Percentiles rank a stretch among this genome's conserved stretches.
These are phyloP conservation scores for Lichina pygmaea DNA, from an alignment of 495 filamentous ascomycete species.

Conservation along the genomic window DNA sequence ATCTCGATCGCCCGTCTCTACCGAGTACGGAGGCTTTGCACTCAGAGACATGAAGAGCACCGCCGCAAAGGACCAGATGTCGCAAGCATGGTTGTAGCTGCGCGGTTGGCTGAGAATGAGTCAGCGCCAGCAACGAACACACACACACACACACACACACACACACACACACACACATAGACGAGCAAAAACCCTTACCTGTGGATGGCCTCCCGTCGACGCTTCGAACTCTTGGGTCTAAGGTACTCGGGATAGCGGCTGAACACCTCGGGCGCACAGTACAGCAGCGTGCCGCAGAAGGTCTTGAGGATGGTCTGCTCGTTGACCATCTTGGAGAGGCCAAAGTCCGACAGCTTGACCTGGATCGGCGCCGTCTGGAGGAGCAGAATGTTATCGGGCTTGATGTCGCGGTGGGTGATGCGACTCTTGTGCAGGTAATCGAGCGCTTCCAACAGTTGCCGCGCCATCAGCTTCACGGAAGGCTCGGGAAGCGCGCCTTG, in stretches of 20 bases:
- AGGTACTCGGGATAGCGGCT: constrained; percentile 31
- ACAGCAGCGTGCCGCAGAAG: constrained; percentile 86
- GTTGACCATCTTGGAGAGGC: constrained; percentile 73
- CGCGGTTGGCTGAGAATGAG: constrained; percentile 5
- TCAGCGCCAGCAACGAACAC: no score
- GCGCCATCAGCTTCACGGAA: constrained; percentile 38
- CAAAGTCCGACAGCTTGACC: constrained; percentile 90
- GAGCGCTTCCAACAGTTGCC: constrained; percentile 55
- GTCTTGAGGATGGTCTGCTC: constrained; percentile 80
- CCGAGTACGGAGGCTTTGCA: constrained; percentile 35
- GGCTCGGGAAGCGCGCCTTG: constrained; percentile 35
- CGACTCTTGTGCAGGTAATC: constrained; percentile 64
- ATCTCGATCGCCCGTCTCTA: constrained; percentile 19
- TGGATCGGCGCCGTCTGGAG: constrained; percentile 37
- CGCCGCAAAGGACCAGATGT: constrained; percentile 84
- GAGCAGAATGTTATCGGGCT: constrained; percentile 91
- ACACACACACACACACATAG: no score
- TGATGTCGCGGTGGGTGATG: constrained; percentile 92
- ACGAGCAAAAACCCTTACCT: constrained; percentile 8
- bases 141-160: neutral
- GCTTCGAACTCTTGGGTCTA: constrained; percentile 14
- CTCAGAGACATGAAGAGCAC: constrained; percentile 66
- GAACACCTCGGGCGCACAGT: constrained; percentile 92
- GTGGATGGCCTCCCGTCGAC: constrained; percentile 14
- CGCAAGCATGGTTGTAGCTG: constrained; percentile 67